Conservation (phyloP, 2,329 filamentous ascomycete genomes). For the Gaeumannomyces tritici region DNA sequence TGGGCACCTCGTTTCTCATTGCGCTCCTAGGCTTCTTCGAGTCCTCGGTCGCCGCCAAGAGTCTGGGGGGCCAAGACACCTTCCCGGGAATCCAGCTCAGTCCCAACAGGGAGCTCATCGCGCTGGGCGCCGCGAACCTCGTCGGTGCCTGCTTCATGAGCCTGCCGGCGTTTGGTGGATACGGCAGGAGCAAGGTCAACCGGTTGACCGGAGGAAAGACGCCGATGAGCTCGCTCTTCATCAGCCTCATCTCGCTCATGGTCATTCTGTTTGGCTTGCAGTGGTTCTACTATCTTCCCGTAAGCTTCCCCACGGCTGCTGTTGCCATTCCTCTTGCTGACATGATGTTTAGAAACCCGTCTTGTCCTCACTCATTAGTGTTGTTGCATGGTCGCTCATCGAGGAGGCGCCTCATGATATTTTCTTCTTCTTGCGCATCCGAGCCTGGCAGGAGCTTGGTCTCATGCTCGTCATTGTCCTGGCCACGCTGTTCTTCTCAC, state of each 20-base stretch:
- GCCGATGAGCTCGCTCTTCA: slow-evolving; percentile 84
- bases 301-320: slow-evolving; percentile 36
- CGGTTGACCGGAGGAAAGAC: slow-evolving; percentile 83
- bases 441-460: slow-evolving; percentile 74
- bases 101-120: slow-evolving; percentile 87
- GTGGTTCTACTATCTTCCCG: slow-evolving; percentile 92
- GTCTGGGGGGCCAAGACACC: slow-evolving; percentile 59
- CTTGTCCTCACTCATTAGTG: slow-evolving; percentile 85
- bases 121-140: slow-evolving; percentile 84
- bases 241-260: slow-evolving; percentile 73
- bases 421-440: slow-evolving; percentile 76
- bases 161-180: slow-evolving; percentile 89
- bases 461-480: slow-evolving; percentile 88
- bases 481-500: slow-evolving; percentile 88
- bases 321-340: not conserved
- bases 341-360: slow-evolving; percentile 67
- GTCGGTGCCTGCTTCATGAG: slow-evolving; percentile 86
- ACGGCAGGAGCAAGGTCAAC: slow-evolving; percentile 93
- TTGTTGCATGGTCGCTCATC: slow-evolving; percentile 87
- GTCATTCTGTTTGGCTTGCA: slow-evolving; percentile 76
- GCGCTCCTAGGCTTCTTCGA: slow-evolving; percentile 97
- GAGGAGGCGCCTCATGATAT: slow-evolving; percentile 94
- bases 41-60: slow-evolving; percentile 91
- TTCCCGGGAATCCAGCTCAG: slow-evolving; percentile 77
- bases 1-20: slow-evolving; percentile 89